Percentiles rank a stretch among this genome's conserved stretches.
Conservation (phyloP, 164 flowering plant species). For the Stephania yunnanensis region DNA sequence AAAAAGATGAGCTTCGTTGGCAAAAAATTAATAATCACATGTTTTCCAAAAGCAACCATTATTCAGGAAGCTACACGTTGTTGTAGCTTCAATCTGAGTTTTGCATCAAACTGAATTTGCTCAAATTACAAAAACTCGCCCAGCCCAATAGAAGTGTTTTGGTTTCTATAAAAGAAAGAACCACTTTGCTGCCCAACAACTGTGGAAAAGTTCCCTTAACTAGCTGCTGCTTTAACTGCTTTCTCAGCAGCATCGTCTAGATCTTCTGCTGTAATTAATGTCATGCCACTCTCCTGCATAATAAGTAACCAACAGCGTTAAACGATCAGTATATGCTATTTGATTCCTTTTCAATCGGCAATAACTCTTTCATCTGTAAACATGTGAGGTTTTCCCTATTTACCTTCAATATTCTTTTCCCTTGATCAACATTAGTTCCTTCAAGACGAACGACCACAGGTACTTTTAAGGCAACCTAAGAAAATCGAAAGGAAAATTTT, state of each 20-base stretch:
- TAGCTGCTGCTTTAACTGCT: slow-evolving; percentile 67
- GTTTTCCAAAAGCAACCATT: slow-evolving; percentile 2
- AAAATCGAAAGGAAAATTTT: neutral
- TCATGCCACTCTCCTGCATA: slow-evolving; percentile 64
- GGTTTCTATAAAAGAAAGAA: slow-evolving; percentile 5
- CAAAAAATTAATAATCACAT: neutral
- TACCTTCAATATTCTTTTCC: slow-evolving; percentile 96
- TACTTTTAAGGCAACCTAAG: slow-evolving; percentile 78
- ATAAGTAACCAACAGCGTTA: neutral
- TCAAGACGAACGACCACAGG: slow-evolving; percentile 96
- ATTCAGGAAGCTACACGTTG: slow-evolving; percentile 7
- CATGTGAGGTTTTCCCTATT: neutral
- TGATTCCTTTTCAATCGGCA: neutral
- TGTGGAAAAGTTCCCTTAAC: slow-evolving; percentile 8
- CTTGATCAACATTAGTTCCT: slow-evolving; percentile 98
- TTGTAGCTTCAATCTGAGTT: slow-evolving; percentile 6
- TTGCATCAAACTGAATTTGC: neutral
- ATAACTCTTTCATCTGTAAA: neutral
- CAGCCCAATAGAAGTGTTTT: neutral
- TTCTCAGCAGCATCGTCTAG: slow-evolving; percentile 96
- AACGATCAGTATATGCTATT: neutral
- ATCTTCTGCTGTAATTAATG: slow-evolving; percentile 85
- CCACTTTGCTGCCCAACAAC: neutral
- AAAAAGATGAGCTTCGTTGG: neutral
- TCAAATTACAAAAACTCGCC: neutral